Conservation (phyloP, 345 rosid genomes). For the Conringia planisiliqua region DNA sequence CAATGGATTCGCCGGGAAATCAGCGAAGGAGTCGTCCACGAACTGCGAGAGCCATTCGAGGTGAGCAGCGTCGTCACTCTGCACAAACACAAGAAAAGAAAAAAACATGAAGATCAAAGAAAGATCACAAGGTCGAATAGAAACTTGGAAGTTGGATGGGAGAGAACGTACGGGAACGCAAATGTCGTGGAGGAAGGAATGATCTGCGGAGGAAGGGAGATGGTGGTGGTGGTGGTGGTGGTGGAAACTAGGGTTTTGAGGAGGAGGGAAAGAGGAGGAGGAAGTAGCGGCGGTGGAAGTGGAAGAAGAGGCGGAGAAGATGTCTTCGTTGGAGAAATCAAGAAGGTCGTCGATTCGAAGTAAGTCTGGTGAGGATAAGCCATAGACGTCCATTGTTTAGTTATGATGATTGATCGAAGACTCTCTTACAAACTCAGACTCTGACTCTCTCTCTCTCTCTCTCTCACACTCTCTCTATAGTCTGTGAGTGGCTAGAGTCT, state of each 20-base stretch:
- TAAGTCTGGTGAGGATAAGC: constrained; percentile 33
- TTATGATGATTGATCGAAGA: not conserved
- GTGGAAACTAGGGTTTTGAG: constrained; percentile 35
- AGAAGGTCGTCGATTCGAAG: constrained; percentile 39
- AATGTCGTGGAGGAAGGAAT: constrained; percentile 55
- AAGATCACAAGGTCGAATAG: not conserved
- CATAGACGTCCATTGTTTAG: constrained; percentile 49
- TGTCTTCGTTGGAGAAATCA: constrained; percentile 45
- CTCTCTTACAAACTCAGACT: not conserved
- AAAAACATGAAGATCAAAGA: not conserved
- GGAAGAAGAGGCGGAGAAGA: constrained; percentile 39
- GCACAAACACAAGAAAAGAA: not conserved
- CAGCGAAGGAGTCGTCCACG: constrained; percentile 70
- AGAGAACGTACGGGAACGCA: constrained; percentile 52
- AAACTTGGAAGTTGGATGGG: not conserved
- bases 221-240: constrained; percentile 51
- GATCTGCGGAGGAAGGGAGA: constrained; percentile 28
- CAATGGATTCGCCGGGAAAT: constrained; percentile 45
- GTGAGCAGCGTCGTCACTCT: constrained; percentile 86
- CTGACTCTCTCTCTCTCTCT: constrained; percentile 7
- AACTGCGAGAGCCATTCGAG: constrained; percentile 79
- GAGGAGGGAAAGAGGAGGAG: constrained; percentile 30
- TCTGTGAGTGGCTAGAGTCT: constrained; percentile 18
- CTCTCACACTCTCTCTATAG: not conserved
- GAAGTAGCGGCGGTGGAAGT: constrained; percentile 30